Conservation (phyloP, 169 alveolate species). For the Plasmodium adleri region DNA sequence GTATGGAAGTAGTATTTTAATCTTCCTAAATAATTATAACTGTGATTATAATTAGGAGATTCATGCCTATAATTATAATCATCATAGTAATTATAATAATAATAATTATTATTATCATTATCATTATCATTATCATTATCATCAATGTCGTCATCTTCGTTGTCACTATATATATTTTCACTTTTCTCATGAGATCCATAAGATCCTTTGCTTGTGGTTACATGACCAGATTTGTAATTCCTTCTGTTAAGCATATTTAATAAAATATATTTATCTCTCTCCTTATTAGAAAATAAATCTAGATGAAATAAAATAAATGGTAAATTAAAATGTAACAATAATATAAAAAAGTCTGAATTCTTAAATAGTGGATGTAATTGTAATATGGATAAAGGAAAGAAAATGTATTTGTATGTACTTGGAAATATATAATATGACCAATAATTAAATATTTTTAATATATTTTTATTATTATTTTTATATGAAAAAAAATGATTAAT, state of each 20-base stretch:
- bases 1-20: slow-evolving; percentile 10
- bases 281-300: slow-evolving; percentile 34
- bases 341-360: slow-evolving; percentile 42
- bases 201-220: too few relatives aligned
- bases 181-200: too few relatives aligned
- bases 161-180: too few relatives aligned
- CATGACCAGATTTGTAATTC: too few relatives aligned
- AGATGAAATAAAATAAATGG: slow-evolving; percentile 64
- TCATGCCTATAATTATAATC: neutral
- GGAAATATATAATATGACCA: slow-evolving; percentile 66
- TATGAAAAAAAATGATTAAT: slow-evolving; percentile 61
- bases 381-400: slow-evolving; percentile 37
- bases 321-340: slow-evolving; percentile 51
- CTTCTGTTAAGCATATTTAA: neutral
- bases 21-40: neutral
- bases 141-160: too few relatives aligned
- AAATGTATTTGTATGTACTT: slow-evolving; percentile 57
- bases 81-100: neutral
- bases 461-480: slow-evolving; percentile 25
- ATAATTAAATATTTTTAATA: slow-evolving; percentile 43
- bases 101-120: neutral
- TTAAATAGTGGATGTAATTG: slow-evolving; percentile 52
- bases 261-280: slow-evolving; percentile 39
- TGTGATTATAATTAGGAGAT: neutral
- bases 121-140: too few relatives aligned